A percentile compares a stretch with the other conserved stretches of the same genome.
Conservation (phyloP, 208 protist species). For the Crithidia fasciculata region DNA sequence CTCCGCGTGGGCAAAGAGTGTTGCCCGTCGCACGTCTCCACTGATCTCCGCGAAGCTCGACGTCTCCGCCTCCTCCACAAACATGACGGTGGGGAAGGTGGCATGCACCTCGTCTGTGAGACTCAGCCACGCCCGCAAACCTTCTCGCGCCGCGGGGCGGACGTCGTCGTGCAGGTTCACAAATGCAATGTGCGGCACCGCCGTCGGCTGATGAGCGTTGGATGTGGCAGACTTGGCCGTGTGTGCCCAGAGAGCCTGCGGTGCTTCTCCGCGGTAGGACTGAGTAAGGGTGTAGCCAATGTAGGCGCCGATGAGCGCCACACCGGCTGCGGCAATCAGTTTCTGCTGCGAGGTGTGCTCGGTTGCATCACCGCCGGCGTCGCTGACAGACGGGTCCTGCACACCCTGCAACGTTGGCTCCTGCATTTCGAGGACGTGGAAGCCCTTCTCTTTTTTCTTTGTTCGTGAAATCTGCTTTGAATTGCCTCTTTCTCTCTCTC, state of each 20-base stretch:
- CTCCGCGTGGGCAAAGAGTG: constrained; percentile 59
- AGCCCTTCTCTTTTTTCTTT: not conserved
- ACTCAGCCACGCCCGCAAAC: constrained; percentile 36
- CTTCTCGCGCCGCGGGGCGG: constrained; percentile 19
- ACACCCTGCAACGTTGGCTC: constrained; percentile 10
- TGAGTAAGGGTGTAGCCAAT: constrained; percentile 51
- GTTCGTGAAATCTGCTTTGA: not conserved
- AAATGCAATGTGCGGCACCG: constrained; percentile 22
- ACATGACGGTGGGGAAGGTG: constrained; percentile 52
- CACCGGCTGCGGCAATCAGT: constrained; percentile 36
- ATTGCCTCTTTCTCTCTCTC: not conserved
- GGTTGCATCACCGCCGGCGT: not conserved
- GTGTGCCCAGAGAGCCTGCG: constrained; percentile 55
- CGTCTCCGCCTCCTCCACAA: constrained; percentile 62
- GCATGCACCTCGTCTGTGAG: constrained; percentile 37
- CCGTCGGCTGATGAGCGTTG: not conserved
- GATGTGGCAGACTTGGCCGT: not conserved
- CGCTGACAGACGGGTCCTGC: not conserved
- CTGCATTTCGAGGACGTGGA: not conserved
- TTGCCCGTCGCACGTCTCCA: constrained; percentile 37
- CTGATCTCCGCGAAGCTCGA: constrained; percentile 33
- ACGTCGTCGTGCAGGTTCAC: constrained; percentile 65
- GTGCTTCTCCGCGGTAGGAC: constrained; percentile 11
- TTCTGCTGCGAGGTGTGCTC: constrained; percentile 13
- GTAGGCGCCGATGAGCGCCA: constrained; percentile 46